These are phyloP conservation scores for Quillaja saponaria DNA, from an alignment of 306 rosid genomes.

Conservation along the genomic window DNA sequence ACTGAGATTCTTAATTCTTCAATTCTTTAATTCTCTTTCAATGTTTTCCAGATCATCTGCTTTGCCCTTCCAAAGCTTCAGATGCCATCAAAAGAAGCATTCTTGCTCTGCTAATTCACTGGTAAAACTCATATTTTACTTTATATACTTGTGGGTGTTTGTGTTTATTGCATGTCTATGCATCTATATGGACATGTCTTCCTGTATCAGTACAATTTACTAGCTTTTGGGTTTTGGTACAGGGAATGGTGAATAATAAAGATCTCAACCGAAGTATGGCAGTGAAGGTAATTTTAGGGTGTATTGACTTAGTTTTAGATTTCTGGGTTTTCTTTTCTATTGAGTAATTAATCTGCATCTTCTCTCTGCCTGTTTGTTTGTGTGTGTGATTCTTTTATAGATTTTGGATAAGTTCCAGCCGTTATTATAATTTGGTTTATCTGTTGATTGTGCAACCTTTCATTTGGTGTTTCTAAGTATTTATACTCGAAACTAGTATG, in stretches of 20 bases:
- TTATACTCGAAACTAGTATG: no score
- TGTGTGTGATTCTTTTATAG: background rate
- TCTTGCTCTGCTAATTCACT: constrained; percentile 29
- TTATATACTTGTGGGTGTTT: background rate
- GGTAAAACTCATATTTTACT: constrained; percentile 40
- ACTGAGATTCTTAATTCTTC: background rate
- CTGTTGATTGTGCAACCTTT: no score
- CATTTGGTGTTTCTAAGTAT: no score
- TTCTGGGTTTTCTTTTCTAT: background rate
- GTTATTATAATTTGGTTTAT: no score
- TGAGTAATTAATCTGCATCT: background rate
- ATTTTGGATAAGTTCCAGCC: no score
- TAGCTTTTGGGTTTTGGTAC: constrained; percentile 12
- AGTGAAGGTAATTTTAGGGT: constrained; percentile 54
- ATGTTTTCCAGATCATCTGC: constrained; percentile 51
- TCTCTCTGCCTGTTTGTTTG: background rate
- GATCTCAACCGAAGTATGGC: constrained; percentile 48
- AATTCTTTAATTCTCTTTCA: background rate
- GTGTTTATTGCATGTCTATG: background rate
- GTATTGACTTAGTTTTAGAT: background rate
- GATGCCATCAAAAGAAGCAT: constrained; percentile 38
- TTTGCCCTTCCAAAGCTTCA: constrained; percentile 44
- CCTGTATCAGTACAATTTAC: constrained; percentile 12
- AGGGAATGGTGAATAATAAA: constrained; percentile 45
- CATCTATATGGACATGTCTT: background rate